Conservation (phyloP, 345 rosid species). For the Moricandia arvensis region DNA sequence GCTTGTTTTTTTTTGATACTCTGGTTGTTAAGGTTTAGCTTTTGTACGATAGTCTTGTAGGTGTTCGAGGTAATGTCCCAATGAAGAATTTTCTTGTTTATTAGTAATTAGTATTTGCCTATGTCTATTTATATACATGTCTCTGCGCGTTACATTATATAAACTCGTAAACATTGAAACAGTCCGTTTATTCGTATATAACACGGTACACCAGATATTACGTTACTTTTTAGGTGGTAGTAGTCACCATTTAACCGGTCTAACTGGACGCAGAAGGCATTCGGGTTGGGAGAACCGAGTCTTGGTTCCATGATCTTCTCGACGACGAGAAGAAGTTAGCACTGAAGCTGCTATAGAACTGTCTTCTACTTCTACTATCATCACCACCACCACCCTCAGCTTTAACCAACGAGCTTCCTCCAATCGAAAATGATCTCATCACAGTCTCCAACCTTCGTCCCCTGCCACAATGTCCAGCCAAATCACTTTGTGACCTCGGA, state of each 20-base stretch:
- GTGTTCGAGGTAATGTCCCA: slow-evolving; percentile 17
- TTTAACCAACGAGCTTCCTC: slow-evolving; percentile 40
- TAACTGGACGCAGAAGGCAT: not conserved
- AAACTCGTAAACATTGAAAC: not conserved
- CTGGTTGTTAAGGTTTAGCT: not conserved
- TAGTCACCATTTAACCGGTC: not conserved
- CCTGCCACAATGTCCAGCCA: slow-evolving; percentile 17
- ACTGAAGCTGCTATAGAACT: slow-evolving; percentile 33
- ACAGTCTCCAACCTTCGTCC: slow-evolving; percentile 22
- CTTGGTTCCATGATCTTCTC: slow-evolving; percentile 36
- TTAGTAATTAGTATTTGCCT: not conserved
- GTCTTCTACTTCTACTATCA: not conserved
- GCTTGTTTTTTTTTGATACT: not conserved
- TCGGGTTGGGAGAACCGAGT: slow-evolving; percentile 24
- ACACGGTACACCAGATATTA: not conserved
- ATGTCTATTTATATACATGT: not conserved
- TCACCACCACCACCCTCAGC: not conserved
- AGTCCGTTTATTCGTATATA: not conserved
- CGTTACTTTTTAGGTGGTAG: not conserved
- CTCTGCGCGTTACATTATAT: not conserved
- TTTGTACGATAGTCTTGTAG: not conserved
- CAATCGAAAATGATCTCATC: slow-evolving; percentile 59
- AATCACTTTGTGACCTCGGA: slow-evolving; percentile 36
- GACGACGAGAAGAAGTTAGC: slow-evolving; percentile 38
- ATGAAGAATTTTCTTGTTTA: slow-evolving; percentile 12